Base-by-base conservation (phyloP, 176 grass and related monocot genomes). In the Avena atlantica region DNA sequence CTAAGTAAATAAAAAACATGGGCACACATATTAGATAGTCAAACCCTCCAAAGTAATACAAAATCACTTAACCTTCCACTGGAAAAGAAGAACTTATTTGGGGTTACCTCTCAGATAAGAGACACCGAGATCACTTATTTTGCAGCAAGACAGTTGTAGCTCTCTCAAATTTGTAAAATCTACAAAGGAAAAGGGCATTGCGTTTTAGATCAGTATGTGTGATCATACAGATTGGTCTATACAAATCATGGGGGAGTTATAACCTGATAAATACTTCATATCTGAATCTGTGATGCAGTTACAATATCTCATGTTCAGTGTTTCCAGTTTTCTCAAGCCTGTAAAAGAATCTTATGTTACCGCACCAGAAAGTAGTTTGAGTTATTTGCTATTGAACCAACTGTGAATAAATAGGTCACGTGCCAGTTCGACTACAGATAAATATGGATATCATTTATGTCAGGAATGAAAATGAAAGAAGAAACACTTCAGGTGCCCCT, bases 261-360 rank as follows among this genome's bases (percentile, higher is more conserved):
- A 66, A 99, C 97, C 97, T 94, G 97, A 96, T 77, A 99, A 88
- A 87, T 85, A 74, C 71, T 93, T 88, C 90, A 99, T 92, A 76
- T 99, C 97, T 80, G 85, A 86, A 93, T 99, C 94, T 78, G 89
- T 99, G 86, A 99, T 90, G 89, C 89, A 87, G 59, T 96, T 99
- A 91, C 92, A 96, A 37, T 99, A 94, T 79, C 91, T 89, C 89
- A 99, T 76, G 85, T 96, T 96, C 63, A 99, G 91, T 66, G 88
- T 96, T 86, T 93, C 94, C 75, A 99, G 85, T 75, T 93, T 99
- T 88, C 69, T 89, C 87, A 99, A 90, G 60, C 85, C 97, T 99
- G 92, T 49, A 82, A 72, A 78, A 78, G 9, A 91, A 86, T 88
- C 31, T 29, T 85, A 56, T 78, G 67, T 72, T 79, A 71, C 53